phyloP scores from a whole-genome alignment of 257 asterid species.

The Solanum chmielewskii region DNA sequence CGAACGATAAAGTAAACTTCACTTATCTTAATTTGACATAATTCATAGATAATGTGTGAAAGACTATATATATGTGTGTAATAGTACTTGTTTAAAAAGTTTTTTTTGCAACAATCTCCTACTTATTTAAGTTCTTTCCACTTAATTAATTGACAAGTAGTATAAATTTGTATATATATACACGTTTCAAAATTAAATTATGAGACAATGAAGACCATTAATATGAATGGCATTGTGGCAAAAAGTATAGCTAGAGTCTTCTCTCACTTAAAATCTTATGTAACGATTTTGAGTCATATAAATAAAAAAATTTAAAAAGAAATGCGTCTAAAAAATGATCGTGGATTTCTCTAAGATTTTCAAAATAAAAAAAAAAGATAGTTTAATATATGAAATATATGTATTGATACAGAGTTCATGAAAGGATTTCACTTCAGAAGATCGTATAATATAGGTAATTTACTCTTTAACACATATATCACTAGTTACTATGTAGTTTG shows the following conservation, averaged over 20 bases:
- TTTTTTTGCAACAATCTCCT: too few relatives aligned
- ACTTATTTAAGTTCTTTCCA: not conserved
- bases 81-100: not conserved
- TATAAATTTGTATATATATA: too few relatives aligned
- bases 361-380: not conserved
- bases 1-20: not conserved
- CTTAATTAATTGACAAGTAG: too few relatives aligned
- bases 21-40: not conserved
- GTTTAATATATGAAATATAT: not conserved
- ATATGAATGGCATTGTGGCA: not conserved
- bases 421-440: not conserved
- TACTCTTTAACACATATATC: not conserved
- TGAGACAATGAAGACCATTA: not conserved
- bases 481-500: not conserved
- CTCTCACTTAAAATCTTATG: not conserved
- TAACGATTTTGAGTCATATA: not conserved
- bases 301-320: not conserved
- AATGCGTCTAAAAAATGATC: not conserved
- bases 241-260: not conserved
- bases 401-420: not conserved
- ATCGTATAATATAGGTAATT: not conserved
- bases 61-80: not conserved
- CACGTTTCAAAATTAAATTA: not conserved
- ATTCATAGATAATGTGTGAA: not conserved
- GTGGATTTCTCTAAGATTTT: not conserved